phyloP scores from a whole-genome alignment of 176 grass and related monocot species.

The Otatea glauca region DNA sequence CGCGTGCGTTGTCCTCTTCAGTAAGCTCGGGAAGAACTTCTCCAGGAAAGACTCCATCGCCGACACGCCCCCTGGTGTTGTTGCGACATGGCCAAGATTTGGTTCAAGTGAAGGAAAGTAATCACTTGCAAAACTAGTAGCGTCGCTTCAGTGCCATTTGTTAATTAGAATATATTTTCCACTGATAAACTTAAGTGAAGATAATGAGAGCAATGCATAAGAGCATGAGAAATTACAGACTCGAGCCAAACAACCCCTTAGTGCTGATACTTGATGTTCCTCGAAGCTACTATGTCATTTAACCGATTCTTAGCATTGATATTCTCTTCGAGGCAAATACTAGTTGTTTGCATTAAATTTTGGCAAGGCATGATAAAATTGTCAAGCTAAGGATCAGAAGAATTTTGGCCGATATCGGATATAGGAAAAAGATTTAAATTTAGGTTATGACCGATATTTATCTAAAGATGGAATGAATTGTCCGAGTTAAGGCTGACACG shows the following conservation, averaged over 20 bases:
- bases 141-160: neutral
- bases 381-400: too few species aligned
- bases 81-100: neutral
- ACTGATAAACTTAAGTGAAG: neutral
- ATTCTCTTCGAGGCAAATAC: neutral
- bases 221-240: neutral
- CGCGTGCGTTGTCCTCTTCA: conserved; percentile 42
- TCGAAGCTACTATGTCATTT: neutral
- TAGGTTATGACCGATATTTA: too few species aligned
- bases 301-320: too few species aligned
- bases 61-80: conserved; percentile 61
- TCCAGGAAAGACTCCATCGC: conserved; percentile 74
- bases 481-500: too few species aligned
- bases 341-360: too few species aligned
- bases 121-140: neutral
- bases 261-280: neutral
- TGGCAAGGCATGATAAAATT: too few species aligned
- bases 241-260: neutral
- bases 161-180: neutral
- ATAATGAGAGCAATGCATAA: neutral
- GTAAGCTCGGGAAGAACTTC: conserved; percentile 66
- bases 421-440: too few species aligned
- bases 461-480: too few species aligned
- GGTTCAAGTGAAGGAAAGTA: neutral
- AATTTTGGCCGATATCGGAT: too few species aligned